Evolutionary conservation across 768 basidiomycete genomes (phyloP), one percentile per base, ranked within the genome.

Genomic region (Suillus hirtellus): DNA sequence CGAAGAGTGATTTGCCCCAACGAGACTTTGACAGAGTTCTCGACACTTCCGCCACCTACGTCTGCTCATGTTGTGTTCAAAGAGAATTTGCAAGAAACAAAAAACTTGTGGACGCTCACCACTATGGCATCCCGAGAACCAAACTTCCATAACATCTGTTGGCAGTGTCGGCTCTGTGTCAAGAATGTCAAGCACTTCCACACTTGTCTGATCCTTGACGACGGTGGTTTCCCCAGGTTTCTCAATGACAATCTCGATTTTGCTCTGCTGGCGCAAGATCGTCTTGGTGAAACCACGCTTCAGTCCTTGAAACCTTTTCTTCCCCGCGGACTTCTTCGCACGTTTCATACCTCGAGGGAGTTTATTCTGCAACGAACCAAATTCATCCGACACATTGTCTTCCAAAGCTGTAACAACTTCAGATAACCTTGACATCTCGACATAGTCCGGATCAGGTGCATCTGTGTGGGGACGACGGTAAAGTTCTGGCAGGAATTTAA

Each of bases 51-150:
- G 15, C 92, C 92, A 24, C 92, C 92, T 21, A 93, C 78, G 70
- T 92, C 90, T 90, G 56, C 31, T 59, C 55, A 44, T 44, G 38
- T 64, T 64, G 21, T 53, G 61, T 55, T 43, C 27, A 14, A 21
- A 8, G 53, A 47, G 12, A 52, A 35, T 9, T 24, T 1, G 38
- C 42, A 2, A 31, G 35, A 49, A 2, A n/a, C n/a, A n/a, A 42
- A 2, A 31, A 49, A 49, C 4, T 11, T 44, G 38, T 53, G 35
- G 14, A 42, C 46, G 73, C 86, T 61, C 63, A 91, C 90, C 90
- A 49, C 76, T 71, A 68, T 93, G 92, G 65, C 86, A 85, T 2
- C 92, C 92, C 7, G 85, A 68, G 68, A 94, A 94, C 90, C 90
- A 94, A 3, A 93, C 90, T 71, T 94, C 92, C 14, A 86, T 71